A percentile compares a stretch with the other conserved stretches of the same genome.
phyloP scores from a whole-genome alignment of 805 yeast genomes.

The Wickerhamomyces canadensis region DNA sequence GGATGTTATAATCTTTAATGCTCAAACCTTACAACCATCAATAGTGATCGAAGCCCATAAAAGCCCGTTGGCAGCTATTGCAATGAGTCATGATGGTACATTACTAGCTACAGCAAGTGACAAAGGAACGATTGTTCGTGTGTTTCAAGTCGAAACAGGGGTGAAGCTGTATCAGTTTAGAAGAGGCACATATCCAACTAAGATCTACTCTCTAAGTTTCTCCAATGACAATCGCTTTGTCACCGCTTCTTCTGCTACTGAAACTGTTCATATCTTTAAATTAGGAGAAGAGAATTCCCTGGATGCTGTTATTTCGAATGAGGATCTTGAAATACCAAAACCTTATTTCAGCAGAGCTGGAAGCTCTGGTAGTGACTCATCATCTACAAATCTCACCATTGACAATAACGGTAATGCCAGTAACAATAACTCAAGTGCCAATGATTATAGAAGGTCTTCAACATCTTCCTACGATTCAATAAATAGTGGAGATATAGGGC shows the following conservation, averaged over 20 bases:
- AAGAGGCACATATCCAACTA: conserved; percentile 81
- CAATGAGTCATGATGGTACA: conserved; percentile 59
- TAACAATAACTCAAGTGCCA: no score
- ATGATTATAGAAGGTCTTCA: conserved; percentile 16
- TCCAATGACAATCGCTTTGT: conserved; percentile 63
- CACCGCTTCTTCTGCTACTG: conserved; percentile 83
- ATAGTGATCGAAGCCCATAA: conserved; percentile 74
- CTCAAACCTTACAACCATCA: conserved; percentile 54
- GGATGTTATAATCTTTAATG: conserved; percentile 63
- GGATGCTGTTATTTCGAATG: conserved; percentile 7
- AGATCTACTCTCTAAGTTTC: conserved; percentile 71
- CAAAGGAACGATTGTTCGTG: conserved; percentile 73
- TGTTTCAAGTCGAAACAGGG: conserved; percentile 60
- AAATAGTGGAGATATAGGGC: conserved; percentile 15
- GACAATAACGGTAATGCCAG: neutral
- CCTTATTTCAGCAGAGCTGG: conserved; percentile 12
- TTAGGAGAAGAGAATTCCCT: conserved; percentile 35
- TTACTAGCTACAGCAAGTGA: conserved; percentile 69
- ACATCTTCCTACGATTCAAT: conserved; percentile 23
- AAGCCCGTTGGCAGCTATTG: conserved; percentile 56
- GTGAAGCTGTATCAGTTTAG: conserved; percentile 62
- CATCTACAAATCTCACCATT: conserved; percentile 1
- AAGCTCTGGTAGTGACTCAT: conserved; percentile 18
- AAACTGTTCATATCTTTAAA: conserved; percentile 88
- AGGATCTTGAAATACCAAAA: conserved; percentile 7